phyloP scores from a whole-genome alignment of 352 stramenopile genomes.

The Elongisporangium prolatum region DNA sequence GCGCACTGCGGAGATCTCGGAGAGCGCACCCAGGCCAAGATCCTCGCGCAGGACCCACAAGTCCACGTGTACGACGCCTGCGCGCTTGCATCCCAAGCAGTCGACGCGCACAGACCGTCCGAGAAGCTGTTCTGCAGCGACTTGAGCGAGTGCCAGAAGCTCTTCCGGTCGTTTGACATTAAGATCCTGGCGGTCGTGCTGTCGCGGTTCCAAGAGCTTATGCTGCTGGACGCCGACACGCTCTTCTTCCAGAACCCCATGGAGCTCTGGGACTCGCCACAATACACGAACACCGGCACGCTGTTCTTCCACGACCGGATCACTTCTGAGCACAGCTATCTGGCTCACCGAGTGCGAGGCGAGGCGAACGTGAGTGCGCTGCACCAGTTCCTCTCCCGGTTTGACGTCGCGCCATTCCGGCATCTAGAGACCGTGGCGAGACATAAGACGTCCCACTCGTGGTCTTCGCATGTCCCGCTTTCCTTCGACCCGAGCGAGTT shows the following conservation, averaged over 20 bases:
- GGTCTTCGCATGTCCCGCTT: background rate
- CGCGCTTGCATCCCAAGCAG: conserved; percentile 15
- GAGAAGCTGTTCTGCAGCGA: conserved; percentile 26
- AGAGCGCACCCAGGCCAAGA: conserved; percentile 12
- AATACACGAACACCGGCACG: conserved; percentile 36
- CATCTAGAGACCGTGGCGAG: background rate
- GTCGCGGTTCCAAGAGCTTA: conserved; percentile 43
- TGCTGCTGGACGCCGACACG: conserved; percentile 48
- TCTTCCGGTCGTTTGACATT: conserved; percentile 33
- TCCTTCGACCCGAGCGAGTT: conserved; percentile 5
- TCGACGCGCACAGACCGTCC: conserved; percentile 21
- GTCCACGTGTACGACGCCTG: conserved; percentile 52
- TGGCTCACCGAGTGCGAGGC: conserved; percentile 12
- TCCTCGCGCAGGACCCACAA: conserved; percentile 14
- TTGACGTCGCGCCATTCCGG: conserved; percentile 15
- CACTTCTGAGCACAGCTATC: conserved; percentile 22
- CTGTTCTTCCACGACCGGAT: conserved; percentile 59
- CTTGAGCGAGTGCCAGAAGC: conserved; percentile 25
- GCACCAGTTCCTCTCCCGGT: conserved; percentile 14
- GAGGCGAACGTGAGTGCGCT: conserved; percentile 1
- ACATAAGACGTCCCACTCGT: background rate
- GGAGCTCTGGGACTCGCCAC: conserved; percentile 20
- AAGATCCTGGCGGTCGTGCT: conserved; percentile 39
- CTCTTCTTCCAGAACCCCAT: conserved; percentile 41
- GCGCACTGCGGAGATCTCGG: conserved; percentile 55